Evolutionary conservation across 176 grass and related monocot species (phyloP).

Genomic region (Zoysia pacifica): DNA sequence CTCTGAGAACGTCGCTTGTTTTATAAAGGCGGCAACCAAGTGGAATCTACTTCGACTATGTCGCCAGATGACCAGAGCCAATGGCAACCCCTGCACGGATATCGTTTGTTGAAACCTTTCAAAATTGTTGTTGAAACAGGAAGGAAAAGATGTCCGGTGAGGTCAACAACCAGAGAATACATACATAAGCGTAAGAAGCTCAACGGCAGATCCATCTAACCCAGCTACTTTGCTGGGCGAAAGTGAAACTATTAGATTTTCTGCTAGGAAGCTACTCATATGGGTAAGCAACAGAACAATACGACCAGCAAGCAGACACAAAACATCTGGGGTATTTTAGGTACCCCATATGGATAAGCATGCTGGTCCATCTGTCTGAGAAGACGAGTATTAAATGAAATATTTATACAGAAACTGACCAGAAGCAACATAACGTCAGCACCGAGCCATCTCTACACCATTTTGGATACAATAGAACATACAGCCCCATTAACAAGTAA

Average conservation of each 20-base stretch:
- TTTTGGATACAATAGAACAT: not conserved
- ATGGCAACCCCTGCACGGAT: not conserved
- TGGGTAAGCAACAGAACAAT: constrained; percentile 18
- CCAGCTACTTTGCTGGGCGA: constrained; percentile 22
- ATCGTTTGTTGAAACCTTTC: not conserved
- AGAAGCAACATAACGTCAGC: too few relatives aligned
- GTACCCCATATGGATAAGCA: not conserved
- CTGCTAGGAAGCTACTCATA: not conserved
- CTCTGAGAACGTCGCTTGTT: not conserved
- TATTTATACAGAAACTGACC: not conserved
- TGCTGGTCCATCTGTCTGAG: not conserved
- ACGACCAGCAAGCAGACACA: not conserved
- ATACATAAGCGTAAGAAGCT: not conserved
- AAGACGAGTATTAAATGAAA: not conserved
- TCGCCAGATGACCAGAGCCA: too few relatives aligned
- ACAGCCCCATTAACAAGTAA: not conserved
- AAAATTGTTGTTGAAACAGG: not conserved
- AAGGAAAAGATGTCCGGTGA: not conserved
- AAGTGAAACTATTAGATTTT: not conserved
- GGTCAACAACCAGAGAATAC: constrained; percentile 34
- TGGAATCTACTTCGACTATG: not conserved
- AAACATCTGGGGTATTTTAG: not conserved
- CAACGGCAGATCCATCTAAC: constrained; percentile 33
- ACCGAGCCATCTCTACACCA: not conserved
- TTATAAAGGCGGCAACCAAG: not conserved